These are phyloP conservation scores for Pholiota conissans DNA, from an alignment of 768 basidiomycete genomes.

Conservation along the genomic window DNA sequence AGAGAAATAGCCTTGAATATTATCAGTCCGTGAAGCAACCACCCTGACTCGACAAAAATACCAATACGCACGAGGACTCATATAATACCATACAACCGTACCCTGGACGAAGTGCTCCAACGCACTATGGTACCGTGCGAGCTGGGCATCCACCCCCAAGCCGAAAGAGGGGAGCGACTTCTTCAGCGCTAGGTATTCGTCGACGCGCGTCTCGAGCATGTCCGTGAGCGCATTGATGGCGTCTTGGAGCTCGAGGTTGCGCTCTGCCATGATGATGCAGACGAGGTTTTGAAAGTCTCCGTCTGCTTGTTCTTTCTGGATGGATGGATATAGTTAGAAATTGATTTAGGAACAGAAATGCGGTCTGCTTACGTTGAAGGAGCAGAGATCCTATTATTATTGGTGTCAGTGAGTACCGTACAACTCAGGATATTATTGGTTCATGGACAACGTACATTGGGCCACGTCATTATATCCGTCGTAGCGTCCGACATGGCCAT, in stretches of 20 bases:
- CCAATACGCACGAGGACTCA: conserved; percentile 13
- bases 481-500: conserved; percentile 11
- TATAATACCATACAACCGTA: conserved; percentile 13
- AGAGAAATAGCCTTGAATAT: background rate
- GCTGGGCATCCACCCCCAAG: conserved; percentile 2
- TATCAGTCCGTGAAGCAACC: no score
- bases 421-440: no score
- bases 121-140: conserved; percentile 4
- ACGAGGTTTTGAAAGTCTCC: conserved; percentile 28
- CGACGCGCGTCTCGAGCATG: conserved; percentile 21
- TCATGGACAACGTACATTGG: conserved; percentile 11
- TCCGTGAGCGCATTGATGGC: conserved; percentile 21
- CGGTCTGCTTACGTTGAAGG: conserved; percentile 19
- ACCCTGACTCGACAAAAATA: no score
- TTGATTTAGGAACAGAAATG: no score
- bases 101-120: conserved; percentile 15
- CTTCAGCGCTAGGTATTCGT: conserved; percentile 23
- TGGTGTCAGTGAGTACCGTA: background rate
- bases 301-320: conserved; percentile 29
- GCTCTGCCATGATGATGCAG: conserved; percentile 23
- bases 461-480: conserved; percentile 13
- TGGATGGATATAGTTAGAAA: background rate
- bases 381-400: conserved; percentile 22
- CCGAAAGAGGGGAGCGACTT: conserved; percentile 23
- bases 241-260: conserved; percentile 22